Base-by-base conservation (phyloP, 352 stramenopile genomes). In the Albugo candida region DNA sequence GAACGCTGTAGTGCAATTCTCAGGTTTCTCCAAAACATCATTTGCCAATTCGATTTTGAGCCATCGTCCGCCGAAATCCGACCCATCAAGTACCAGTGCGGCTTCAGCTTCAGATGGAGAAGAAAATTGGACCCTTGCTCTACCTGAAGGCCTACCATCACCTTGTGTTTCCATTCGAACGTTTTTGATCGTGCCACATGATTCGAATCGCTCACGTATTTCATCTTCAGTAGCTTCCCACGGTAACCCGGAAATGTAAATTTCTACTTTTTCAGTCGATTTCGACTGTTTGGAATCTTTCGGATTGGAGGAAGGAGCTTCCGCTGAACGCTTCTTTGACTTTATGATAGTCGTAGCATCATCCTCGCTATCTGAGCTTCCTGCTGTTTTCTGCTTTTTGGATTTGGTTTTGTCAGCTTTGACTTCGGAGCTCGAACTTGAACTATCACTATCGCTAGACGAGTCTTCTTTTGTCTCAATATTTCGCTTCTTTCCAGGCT, bases 1-100 rank as follows among this genome's bases (percentile, higher is more conserved):
- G 65, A 98, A 99, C 14, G 98, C 70, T 35, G 92, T 98, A 0
- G 77, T 83, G 65, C 92, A 98, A 41, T 83, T 84, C 52, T 97
- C 87, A 19, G 91, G 77, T 67, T 97, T 98, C 54, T 93, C 61
- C 39, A 87, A 77, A 54, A 83, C 89, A 61, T 81, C 78, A 55
- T 82, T 74, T 11, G 71, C 67, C n/a, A 73, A 80, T 39, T 72
- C 68, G 59, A 98, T 96, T 59, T 94, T 96, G 61, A 99, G 81
- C 91, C 92, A 98, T 16, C 89, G 79, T 1, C 70, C 73, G 48
- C 88, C 77, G 54, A 97, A 97, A 63, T 95, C 89, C 43, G 88
- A 64, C 37, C 92, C 93, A 56, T 98, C 91, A 49, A 97, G 69
- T 46, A 61, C 75, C 13, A 98, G 58, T 34, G 80, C 92, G 34